phyloP scores from a whole-genome alignment of 257 asterid genomes.

The Orobanche coerulescens region DNA sequence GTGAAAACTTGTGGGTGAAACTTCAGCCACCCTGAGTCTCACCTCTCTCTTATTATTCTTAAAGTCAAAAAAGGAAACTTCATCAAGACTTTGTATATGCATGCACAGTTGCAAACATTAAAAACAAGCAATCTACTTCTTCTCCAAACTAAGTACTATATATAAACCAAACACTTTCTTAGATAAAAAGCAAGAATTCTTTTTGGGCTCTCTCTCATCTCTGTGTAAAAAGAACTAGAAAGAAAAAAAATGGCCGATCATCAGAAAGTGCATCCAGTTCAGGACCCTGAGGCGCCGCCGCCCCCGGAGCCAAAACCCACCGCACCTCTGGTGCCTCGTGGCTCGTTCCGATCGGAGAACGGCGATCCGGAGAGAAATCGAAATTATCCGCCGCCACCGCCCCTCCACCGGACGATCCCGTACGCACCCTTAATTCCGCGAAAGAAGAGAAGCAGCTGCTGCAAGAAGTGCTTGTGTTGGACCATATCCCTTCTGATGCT shows the following conservation, averaged over 20 bases:
- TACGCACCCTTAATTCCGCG: slow-evolving; percentile 40
- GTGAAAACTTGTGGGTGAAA: too few species aligned
- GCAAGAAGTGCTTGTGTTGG: slow-evolving; percentile 64
- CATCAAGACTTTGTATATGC: slow-evolving; percentile 21
- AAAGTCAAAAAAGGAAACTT: slow-evolving; percentile 38
- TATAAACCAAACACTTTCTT: slow-evolving; percentile 23
- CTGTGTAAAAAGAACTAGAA: too few species aligned
- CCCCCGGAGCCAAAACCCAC: slow-evolving; percentile 35
- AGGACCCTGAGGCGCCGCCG: slow-evolving; percentile 33
- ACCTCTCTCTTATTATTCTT: neutral
- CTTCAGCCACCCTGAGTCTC: too few species aligned
- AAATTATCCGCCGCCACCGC: slow-evolving; percentile 25
- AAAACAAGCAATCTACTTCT: neutral
- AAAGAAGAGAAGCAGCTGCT: slow-evolving; percentile 45
- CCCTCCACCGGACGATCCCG: slow-evolving; percentile 32
- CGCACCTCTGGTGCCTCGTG: slow-evolving; percentile 55
- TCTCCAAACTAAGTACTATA: slow-evolving; percentile 27
- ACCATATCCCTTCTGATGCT: slow-evolving; percentile 39
- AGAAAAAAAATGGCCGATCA: slow-evolving; percentile 54
- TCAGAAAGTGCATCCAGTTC: slow-evolving; percentile 67
- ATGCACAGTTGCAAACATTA: neutral
- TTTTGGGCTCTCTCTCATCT: neutral
- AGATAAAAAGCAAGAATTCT: neutral
- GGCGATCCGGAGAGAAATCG: slow-evolving; percentile 62
- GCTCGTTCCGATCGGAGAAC: slow-evolving; percentile 51